Percentiles rank a stretch among this genome's conserved stretches.
Conservation (phyloP, 257 asterid genomes). For the Dorcoceras hygrometricum region DNA sequence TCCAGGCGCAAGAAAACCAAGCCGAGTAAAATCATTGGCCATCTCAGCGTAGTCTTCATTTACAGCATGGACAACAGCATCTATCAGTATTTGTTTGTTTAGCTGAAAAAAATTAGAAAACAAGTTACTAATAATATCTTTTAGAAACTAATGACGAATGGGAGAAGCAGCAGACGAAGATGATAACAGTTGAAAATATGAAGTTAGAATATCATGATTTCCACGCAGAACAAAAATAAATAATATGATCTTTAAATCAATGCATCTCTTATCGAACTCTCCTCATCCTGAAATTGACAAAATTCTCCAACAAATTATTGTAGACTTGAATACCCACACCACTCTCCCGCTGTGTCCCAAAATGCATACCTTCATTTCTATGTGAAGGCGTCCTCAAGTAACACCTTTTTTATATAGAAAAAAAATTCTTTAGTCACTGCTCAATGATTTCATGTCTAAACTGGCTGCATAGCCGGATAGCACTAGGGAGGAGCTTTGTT, state of each 20-base stretch:
- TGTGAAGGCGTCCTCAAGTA: neutral
- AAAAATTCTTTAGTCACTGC: no score
- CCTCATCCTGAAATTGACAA: neutral
- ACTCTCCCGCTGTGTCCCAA: neutral
- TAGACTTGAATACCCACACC: neutral
- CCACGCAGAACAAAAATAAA: neutral
- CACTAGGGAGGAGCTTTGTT: no score
- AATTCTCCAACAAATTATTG: neutral
- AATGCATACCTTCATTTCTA: neutral
- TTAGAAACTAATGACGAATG: constrained; percentile 18
- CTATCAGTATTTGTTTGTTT: constrained; percentile 94
- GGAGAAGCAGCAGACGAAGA: constrained; percentile 16
- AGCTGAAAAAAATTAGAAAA: constrained; percentile 50
- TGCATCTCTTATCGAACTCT: constrained; percentile 3
- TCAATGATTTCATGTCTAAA: no score
- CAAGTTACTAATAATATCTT: constrained; percentile 19
- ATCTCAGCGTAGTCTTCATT: constrained; percentile 98
- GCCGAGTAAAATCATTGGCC: constrained; percentile 99
- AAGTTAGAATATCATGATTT: constrained; percentile 1
- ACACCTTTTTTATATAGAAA: neutral
- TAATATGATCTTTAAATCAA: neutral
- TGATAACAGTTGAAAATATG: constrained; percentile 12
- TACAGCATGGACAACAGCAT: constrained; percentile 99
- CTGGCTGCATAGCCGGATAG: no score
- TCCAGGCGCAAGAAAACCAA: constrained; percentile 94